Evolutionary conservation across 345 rosid genomes (phyloP).

Genomic region (Boechera stricta): DNA sequence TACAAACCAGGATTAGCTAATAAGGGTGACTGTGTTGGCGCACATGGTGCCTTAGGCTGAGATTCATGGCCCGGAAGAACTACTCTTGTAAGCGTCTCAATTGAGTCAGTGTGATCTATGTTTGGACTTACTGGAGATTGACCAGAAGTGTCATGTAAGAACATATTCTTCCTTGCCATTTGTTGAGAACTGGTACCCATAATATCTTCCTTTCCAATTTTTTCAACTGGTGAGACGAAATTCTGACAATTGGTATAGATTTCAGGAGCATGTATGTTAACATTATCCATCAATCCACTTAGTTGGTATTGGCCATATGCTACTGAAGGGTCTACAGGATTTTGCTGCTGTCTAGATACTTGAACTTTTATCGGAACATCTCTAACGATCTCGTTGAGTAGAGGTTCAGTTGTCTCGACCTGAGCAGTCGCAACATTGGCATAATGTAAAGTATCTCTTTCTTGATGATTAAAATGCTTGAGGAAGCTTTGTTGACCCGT

Average conservation of each 20-base stretch:
- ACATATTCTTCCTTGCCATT: background rate
- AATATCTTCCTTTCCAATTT: background rate
- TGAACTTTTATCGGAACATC: background rate
- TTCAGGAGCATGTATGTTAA: background rate
- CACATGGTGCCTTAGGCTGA: background rate
- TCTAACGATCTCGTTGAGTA: background rate
- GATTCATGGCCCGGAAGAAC: background rate
- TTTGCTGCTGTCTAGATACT: background rate
- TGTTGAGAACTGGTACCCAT: background rate
- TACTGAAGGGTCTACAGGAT: background rate
- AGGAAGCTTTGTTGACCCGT: conserved; percentile 16
- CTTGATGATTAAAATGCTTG: background rate
- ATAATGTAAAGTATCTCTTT: conserved; percentile 1
- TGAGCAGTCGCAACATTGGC: background rate
- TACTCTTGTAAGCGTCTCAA: background rate
- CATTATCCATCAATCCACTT: conserved; percentile 6
- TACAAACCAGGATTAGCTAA: background rate
- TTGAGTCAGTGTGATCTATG: background rate
- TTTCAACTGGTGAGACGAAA: conserved; percentile 3
- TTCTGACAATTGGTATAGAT: background rate
- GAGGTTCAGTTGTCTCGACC: background rate
- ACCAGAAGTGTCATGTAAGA: background rate
- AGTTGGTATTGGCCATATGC: background rate
- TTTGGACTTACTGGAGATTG: background rate
- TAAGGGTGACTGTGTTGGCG: background rate